These are phyloP conservation scores for Trichoderma sp. DNA, from an alignment of 2,329 filamentous ascomycete species.

Conservation along the genomic window DNA sequence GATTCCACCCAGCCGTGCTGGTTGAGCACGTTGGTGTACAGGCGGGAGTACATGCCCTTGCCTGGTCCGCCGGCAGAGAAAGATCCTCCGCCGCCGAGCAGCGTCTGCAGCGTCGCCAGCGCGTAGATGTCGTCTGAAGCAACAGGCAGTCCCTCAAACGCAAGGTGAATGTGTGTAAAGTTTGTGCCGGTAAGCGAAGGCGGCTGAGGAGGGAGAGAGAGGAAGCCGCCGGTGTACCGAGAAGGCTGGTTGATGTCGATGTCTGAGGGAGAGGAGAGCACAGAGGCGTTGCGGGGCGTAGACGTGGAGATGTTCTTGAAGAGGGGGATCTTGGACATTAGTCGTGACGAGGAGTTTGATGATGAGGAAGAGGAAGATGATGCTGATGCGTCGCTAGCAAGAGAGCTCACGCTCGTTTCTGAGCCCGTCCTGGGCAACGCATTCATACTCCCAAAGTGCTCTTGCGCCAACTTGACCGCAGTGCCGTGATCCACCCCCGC, in stretches of 20 bases:
- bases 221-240: conserved; percentile 91
- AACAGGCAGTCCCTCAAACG: conserved; percentile 93
- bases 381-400: conserved; percentile 41
- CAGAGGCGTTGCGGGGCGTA: conserved; percentile 61
- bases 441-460: conserved; percentile 92
- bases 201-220: conserved; percentile 79
- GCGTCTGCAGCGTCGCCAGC: conserved; percentile 89
- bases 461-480: conserved; percentile 76
- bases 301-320: conserved; percentile 86
- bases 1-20: conserved; percentile 97
- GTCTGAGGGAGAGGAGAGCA: conserved; percentile 49
- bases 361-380: conserved; percentile 35
- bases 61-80: conserved; percentile 96
- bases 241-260: conserved; percentile 65
- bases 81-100: conserved; percentile 92
- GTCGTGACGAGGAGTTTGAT: conserved; percentile 51
- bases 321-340: conserved; percentile 84
- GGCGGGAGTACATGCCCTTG: conserved; percentile 97
- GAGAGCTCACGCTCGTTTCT: conserved; percentile 53
- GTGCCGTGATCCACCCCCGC: conserved; percentile 82
- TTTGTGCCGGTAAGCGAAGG: conserved; percentile 76
- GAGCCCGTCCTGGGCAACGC: conserved; percentile 58
- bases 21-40: conserved; percentile 97
- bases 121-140: conserved; percentile 92
- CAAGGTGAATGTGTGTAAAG: conserved; percentile 91